Percentiles rank a stretch among this genome's conserved stretches.
phyloP scores from a whole-genome alignment of 1,284 basidiomycete species.

The Athelia psychrophila region DNA sequence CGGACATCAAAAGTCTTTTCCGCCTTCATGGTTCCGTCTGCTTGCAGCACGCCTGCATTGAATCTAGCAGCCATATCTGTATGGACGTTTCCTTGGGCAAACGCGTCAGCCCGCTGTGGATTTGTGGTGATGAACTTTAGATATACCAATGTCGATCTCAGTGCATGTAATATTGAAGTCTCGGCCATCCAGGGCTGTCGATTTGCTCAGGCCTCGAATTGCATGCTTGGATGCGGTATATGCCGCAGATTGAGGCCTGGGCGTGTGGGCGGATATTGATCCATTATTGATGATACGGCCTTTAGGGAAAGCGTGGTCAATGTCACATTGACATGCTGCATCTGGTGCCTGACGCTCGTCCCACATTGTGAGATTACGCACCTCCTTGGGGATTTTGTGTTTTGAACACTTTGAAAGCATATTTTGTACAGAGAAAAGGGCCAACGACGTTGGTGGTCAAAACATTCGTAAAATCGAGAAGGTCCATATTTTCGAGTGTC shows the following conservation, averaged over 20 bases:
- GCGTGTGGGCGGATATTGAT: slow-evolving; percentile 72
- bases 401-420: slow-evolving; percentile 76
- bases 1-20: slow-evolving; percentile 69
- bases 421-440: slow-evolving; percentile 74
- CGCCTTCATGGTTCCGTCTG: slow-evolving; percentile 56
- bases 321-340: no score
- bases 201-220: slow-evolving; percentile 70
- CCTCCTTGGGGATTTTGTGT: slow-evolving; percentile 70
- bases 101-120: background rate
- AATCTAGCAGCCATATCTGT: slow-evolving; percentile 54
- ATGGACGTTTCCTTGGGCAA: slow-evolving; percentile 57
- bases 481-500: slow-evolving; percentile 62
- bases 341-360: no score
- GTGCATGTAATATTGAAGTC: slow-evolving; percentile 71
- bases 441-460: slow-evolving; percentile 72
- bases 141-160: slow-evolving; percentile 75
- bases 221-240: slow-evolving; percentile 83
- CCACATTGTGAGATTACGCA: slow-evolving; percentile 14
- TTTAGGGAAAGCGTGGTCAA: no score
- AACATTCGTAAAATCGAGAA: slow-evolving; percentile 60
- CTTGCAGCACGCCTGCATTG: slow-evolving; percentile 54
- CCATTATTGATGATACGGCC: slow-evolving; percentile 85
- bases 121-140: slow-evolving; percentile 1
- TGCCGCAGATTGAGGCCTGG: slow-evolving; percentile 63
- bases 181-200: slow-evolving; percentile 74